Evolutionary conservation across 306 rosid genomes (phyloP), one percentile per base, ranked within the genome.

Genomic region (Prinsepia uniflora): DNA sequence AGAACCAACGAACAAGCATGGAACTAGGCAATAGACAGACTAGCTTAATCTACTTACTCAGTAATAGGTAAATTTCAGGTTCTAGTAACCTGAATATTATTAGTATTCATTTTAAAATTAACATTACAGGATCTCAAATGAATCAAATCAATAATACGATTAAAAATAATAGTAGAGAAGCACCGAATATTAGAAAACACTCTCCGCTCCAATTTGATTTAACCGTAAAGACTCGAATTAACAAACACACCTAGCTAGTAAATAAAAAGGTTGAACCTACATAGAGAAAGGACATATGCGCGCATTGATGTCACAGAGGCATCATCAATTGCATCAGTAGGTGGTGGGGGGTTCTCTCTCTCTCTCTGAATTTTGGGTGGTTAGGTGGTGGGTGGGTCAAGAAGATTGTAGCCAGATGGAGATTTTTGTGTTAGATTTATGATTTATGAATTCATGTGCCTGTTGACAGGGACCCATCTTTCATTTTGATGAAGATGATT

Each of bases 231-330:
- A 24, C 30, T 24, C 30, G 36, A 30, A 30, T 2, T n/a, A 24
- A 2, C 1, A 1, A 30, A 30, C 1, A 30, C 36, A 30, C 36
- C 36, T 30, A 30, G 36, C 36, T 30, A 30, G 36, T 14, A 50
- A n/a, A n/a, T 6, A 10, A 52, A 50, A 52, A 52, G 20, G 18
- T n/a, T 52, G 22, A 15, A 7, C 30, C 30, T 24, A 0, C 56
- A 52, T 52, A 0, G 18, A 7, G 24, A 7, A 17, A 17, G 57
- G 14, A 19, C 39, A 65, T 34, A 24, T 24, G 30, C 30, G 30
- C 30, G n/a, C 54, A 20, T 22, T 86, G 88, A 86, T 83, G 88
- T 80, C 74, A 65, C 67, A 67, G 39, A 53, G 58, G 56, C 86
- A 67, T 86, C 86, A 81, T 63, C 47, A 45, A 52, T 57, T 65